These are phyloP conservation scores for Suillus americanus DNA, from an alignment of 768 basidiomycete genomes.

Conservation along the genomic window DNA sequence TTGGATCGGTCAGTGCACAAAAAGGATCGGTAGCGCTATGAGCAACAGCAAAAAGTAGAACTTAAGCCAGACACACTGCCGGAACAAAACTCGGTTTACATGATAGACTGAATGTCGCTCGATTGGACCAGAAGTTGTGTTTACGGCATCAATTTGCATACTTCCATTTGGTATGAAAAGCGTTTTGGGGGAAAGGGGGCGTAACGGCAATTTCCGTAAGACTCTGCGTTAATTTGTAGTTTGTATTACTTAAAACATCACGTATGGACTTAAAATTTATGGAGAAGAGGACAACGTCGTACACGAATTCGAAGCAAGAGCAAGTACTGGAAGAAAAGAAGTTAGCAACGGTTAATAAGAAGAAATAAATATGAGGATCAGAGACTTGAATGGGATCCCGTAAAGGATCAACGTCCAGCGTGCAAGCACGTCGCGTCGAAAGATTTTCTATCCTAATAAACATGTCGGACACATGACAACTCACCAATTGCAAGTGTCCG, in stretches of 20 bases:
- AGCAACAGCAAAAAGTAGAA: not conserved
- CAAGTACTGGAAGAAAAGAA: conserved; percentile 1
- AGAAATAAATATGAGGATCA: conserved; percentile 37
- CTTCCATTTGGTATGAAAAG: not conserved
- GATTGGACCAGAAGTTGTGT: not conserved
- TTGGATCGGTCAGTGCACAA: not conserved
- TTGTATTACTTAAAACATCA: not conserved
- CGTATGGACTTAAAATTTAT: not conserved
- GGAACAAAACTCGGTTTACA: conserved; percentile 1
- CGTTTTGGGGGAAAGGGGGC: not conserved
- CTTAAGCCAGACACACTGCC: not conserved
- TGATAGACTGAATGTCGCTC: not conserved
- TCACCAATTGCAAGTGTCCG: conserved; percentile 11
- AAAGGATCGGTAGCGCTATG: not conserved
- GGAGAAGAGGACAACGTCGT: not conserved
- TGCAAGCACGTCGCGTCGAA: conserved; percentile 61
- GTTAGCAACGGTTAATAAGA: conserved; percentile 15
- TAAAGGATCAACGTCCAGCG: conserved; percentile 60
- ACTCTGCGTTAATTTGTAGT: not conserved
- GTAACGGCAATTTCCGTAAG: not conserved
- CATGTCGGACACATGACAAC: conserved; percentile 9
- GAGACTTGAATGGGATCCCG: conserved; percentile 82
- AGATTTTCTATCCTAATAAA: conserved; percentile 41
- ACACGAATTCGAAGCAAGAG: not conserved
- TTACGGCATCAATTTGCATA: not conserved